A percentile compares a stretch with the other conserved stretches of the same genome.
phyloP scores from a whole-genome alignment of 805 yeast genomes.

The Dipodascus geniculatus region DNA sequence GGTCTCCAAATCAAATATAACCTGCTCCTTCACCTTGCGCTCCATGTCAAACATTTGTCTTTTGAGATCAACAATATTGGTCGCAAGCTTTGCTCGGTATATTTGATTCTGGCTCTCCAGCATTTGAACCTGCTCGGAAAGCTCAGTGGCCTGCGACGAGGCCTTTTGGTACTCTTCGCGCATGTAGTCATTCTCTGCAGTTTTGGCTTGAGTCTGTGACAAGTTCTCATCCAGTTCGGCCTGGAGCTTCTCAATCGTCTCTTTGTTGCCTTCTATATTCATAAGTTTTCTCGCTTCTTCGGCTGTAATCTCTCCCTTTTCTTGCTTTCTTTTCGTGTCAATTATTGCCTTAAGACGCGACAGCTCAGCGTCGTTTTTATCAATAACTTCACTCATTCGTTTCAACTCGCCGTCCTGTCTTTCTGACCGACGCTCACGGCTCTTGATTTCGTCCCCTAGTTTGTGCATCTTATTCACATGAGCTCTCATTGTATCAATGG shows the following conservation, averaged over 20 bases:
- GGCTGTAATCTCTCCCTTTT: conserved; percentile 17
- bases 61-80: conserved; percentile 18
- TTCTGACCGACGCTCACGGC: not conserved
- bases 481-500: not conserved
- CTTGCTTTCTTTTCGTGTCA: conserved; percentile 7
- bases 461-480: not conserved
- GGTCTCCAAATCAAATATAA: conserved; percentile 18
- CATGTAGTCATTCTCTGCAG: conserved; percentile 52
- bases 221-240: conserved; percentile 26
- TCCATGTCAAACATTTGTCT: conserved; percentile 22
- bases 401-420: not conserved
- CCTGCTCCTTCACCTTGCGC: conserved; percentile 18
- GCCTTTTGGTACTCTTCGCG: conserved; percentile 21
- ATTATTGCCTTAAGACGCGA: not conserved
- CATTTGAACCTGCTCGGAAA: conserved; percentile 19
- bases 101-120: conserved; percentile 16
- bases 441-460: not conserved
- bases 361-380: not conserved
- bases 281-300: conserved; percentile 12
- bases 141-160: conserved; percentile 21
- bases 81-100: conserved; percentile 14
- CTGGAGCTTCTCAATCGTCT: conserved; percentile 31
- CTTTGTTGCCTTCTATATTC: conserved; percentile 29
- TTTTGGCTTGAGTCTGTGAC: conserved; percentile 23
- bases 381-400: not conserved